phyloP scores from a whole-genome alignment of 2,329 filamentous ascomycete species.

The Myriosclerotinia curreyana region DNA sequence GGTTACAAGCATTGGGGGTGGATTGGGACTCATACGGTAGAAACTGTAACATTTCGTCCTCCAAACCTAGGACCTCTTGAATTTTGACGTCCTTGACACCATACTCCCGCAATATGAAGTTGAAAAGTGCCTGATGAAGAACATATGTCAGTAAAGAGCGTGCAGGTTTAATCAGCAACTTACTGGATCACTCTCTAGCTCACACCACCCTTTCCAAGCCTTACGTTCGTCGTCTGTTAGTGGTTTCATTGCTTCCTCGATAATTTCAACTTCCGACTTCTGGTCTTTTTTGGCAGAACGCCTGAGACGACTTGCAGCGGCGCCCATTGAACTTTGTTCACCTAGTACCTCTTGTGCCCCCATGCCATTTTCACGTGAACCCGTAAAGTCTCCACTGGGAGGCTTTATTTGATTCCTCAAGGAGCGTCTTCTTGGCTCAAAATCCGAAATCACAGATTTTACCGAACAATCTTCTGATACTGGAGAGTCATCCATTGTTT shows the following conservation, averaged over 20 bases:
- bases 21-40: constrained; percentile 53
- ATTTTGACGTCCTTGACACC: constrained; percentile 72
- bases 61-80: constrained; percentile 72
- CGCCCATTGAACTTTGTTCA: background rate
- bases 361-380: background rate
- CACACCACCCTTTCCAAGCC: constrained; percentile 71
- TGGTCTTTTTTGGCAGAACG: background rate
- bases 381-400: constrained; percentile 13
- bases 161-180: constrained; percentile 34
- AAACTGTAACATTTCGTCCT: constrained; percentile 59
- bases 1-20: constrained; percentile 17
- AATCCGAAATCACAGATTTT: background rate
- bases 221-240: constrained; percentile 52
- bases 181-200: constrained; percentile 88
- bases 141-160: background rate
- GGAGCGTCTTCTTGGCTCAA: constrained; percentile 13
- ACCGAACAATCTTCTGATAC: background rate
- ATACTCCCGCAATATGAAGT: constrained; percentile 74
- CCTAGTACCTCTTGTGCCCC: background rate
- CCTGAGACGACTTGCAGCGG: background rate
- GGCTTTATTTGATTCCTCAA: constrained; percentile 10
- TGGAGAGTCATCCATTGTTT: constrained; percentile 5
- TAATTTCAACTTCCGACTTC: constrained; percentile 4
- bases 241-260: constrained; percentile 42
- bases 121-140: constrained; percentile 70